Conservation (phyloP, 2,329 filamentous ascomycete species). For the Talaromyces sp. region DNA sequence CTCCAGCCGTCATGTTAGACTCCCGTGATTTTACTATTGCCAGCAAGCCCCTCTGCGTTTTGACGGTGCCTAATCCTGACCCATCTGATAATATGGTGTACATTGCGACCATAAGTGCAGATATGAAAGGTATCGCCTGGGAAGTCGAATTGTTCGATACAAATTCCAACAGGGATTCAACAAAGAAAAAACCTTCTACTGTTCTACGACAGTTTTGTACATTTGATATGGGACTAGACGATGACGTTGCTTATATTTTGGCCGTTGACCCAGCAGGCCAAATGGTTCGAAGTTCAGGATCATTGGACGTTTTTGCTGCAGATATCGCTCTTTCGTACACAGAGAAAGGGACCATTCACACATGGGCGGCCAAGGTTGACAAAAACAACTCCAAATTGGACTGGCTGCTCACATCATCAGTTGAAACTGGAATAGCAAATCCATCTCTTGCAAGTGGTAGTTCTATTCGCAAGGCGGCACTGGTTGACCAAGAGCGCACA, state of each 20-base stretch:
- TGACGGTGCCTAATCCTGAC: slow-evolving; percentile 61
- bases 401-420: slow-evolving; percentile 75
- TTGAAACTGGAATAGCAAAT: slow-evolving; percentile 68
- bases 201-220: slow-evolving; percentile 61
- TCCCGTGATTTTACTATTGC: slow-evolving; percentile 52
- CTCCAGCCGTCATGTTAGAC: slow-evolving; percentile 54
- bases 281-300: slow-evolving; percentile 63
- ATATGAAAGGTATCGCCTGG: slow-evolving; percentile 76
- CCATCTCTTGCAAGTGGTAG: slow-evolving; percentile 78
- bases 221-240: slow-evolving; percentile 58
- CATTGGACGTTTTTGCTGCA: slow-evolving; percentile 77
- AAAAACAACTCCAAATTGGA: slow-evolving; percentile 56
- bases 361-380: slow-evolving; percentile 78
- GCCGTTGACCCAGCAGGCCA: slow-evolving; percentile 84
- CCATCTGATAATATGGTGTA: slow-evolving; percentile 55
- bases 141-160: slow-evolving; percentile 58
- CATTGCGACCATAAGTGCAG: slow-evolving; percentile 75
- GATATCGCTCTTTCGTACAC: slow-evolving; percentile 86
- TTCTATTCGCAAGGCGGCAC: slow-evolving; percentile 76
- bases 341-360: slow-evolving; percentile 64
- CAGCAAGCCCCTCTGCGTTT: slow-evolving; percentile 72
- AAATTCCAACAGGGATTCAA: slow-evolving; percentile 19
- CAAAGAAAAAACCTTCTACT: slow-evolving; percentile 30
- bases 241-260: slow-evolving; percentile 56
- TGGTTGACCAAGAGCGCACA: slow-evolving; percentile 68